A percentile compares a stretch with the other conserved stretches of the same genome.
Conservation (phyloP, 257 asterid species). For the Nyctanthes arbortristis region DNA sequence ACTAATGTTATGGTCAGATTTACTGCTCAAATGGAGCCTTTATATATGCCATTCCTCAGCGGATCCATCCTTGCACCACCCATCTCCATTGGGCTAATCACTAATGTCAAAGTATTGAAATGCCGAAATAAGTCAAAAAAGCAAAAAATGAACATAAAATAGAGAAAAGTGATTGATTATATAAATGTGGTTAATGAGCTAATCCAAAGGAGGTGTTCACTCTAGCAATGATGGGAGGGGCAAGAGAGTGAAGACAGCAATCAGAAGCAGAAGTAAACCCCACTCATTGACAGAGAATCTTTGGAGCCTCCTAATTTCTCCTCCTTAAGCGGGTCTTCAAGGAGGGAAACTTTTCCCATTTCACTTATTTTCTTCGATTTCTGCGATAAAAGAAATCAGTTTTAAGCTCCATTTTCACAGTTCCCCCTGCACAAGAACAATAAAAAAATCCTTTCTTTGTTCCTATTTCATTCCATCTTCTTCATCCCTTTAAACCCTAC, state of each 20-base stretch:
- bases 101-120: too few species aligned
- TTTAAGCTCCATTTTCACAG: neutral
- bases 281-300: conserved; percentile 22
- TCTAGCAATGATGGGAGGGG: neutral
- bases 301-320: conserved; percentile 17
- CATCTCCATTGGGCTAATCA: too few species aligned
- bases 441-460: conserved; percentile 5
- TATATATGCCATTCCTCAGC: too few species aligned
- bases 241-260: neutral
- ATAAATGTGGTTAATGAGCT: neutral
- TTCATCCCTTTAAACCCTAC: conserved; percentile 1
- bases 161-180: neutral
- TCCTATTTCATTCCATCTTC: neutral
- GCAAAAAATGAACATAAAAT: neutral
- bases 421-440: neutral
- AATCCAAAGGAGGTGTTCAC: neutral
- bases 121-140: neutral
- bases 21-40: too few species aligned
- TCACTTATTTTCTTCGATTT: conserved; percentile 25
- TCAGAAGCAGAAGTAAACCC: neutral
- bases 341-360: conserved; percentile 6
- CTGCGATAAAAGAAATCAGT: conserved; percentile 5
- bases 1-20: too few species aligned
- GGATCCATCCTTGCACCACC: too few species aligned
- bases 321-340: conserved; percentile 22